Evolutionary conservation across 2,329 filamentous ascomycete species (phyloP), one percentile per base, ranked within the genome.

Genomic region (Colletotrichum graminicola): DNA sequence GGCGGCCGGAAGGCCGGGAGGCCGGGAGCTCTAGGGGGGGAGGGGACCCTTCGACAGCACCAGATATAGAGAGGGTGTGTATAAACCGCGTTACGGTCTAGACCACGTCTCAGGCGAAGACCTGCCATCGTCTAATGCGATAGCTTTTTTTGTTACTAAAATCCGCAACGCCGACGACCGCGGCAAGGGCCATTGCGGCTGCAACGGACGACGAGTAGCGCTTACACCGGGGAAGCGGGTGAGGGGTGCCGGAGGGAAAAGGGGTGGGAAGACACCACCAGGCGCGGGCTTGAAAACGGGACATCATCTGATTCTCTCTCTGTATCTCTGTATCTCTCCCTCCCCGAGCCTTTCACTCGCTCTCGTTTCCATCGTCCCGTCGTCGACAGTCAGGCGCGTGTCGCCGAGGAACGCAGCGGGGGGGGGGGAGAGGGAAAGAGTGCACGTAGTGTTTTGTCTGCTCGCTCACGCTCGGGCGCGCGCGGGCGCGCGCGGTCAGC

Each of bases 161-260:
- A 43, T n/a, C 11, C 32, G 29, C 52, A 45, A 54, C 16, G 11
- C 43, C 41, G 29, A 14, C 41, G 39, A 51, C 23, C 51, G 26
- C 23, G 56, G 57, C 57, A 61, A 43, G 36, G 51, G 43, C 51
- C 64, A 62, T 63, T 62, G 65, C 64, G 45, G 54, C 57, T 41
- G 64, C 45, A 60, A 54, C 51, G 29, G 34, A 56, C 29, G 49
- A 63, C 29, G 49, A 23, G 57, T 63, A 43, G 51, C 54, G 67
- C 68, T 62, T 62, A 59, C 49, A 49, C 64, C 57, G 64, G 68
- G 68, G 57, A 67, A 67, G 64, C 64, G 68, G 68, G 52, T 57
- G 36, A 67, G 29, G 57, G 51, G 55, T 54, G 45, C 64, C 68
- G 43, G 43, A 21, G 18, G 16, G 41, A 18, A 43, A 45, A n/a